phyloP scores from a whole-genome alignment of 768 basidiomycete species.

The Suillus plorans region DNA sequence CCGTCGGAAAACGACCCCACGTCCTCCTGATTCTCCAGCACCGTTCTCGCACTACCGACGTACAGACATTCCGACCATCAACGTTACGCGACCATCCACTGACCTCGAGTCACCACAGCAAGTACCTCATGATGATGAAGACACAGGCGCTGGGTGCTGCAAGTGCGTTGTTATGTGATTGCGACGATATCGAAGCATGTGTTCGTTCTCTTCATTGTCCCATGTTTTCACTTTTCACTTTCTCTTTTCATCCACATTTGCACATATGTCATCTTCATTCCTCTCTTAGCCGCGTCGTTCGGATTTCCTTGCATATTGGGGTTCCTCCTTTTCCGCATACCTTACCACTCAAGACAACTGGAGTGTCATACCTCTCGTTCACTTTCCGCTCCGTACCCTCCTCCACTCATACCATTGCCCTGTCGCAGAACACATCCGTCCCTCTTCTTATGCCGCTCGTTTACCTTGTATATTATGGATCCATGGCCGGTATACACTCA shows the following conservation, averaged over 20 bases:
- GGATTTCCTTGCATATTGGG: slow-evolving; percentile 3
- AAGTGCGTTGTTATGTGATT: slow-evolving; percentile 84
- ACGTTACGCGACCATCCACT: slow-evolving; percentile 29
- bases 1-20: slow-evolving; percentile 17
- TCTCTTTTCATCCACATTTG: slow-evolving; percentile 23
- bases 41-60: slow-evolving; percentile 62
- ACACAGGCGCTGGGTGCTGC: slow-evolving; percentile 63
- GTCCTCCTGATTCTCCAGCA: slow-evolving; percentile 49
- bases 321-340: slow-evolving; percentile 1
- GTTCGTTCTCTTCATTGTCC: slow-evolving; percentile 21
- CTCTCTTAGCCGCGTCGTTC: not conserved
- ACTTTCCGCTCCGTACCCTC: not conserved
- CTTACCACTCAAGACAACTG: slow-evolving; percentile 1
- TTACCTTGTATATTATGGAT: slow-evolving; percentile 9
- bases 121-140: slow-evolving; percentile 44
- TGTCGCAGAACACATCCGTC: slow-evolving; percentile 1
- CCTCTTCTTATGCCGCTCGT: slow-evolving; percentile 10
- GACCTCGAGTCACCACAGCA: slow-evolving; percentile 27
- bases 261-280: slow-evolving; percentile 14
- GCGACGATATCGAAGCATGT: slow-evolving; percentile 17
- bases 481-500: slow-evolving; percentile 6
- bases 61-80: slow-evolving; percentile 30
- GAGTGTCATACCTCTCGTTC: slow-evolving; percentile 1
- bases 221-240: slow-evolving; percentile 22
- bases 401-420: not conserved